Base-by-base conservation (phyloP, 257 asterid genomes). In the Solanum paucissectum region DNA sequence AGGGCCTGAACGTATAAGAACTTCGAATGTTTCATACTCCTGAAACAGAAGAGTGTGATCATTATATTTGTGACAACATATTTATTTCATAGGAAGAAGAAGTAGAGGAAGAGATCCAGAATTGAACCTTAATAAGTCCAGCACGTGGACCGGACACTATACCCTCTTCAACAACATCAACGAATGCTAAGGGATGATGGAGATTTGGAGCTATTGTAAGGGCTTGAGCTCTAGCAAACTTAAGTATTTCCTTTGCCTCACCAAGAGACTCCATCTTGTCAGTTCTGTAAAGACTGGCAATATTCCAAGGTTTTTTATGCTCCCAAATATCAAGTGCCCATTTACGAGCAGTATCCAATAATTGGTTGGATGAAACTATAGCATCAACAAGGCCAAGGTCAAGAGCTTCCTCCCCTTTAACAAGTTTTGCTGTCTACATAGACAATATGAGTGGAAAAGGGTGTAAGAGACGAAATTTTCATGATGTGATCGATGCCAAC, bases 111-210 rank as follows among this genome's bases (percentile, higher is more conserved):
- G 87, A 72, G 88, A 75, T 81, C 44, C 29, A 84, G 84, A 85
- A 86, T 66, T 4, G 25, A 86, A 97, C 99, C 99, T 97, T 97
- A 94, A 87, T 91, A 83, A 96, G 95, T 84, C 99, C 99, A 66
- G 98, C 96, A 44, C 94, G 98, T 86, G 95, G 92, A 88, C 99
- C 98, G 33, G 95, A 91, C 82, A 94, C 94, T 7, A 96, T 88
- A 84, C 99, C 99, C 91, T 94, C 99, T 93, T 97, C 99, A 55
- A 97, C 86, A 79, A 92, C 96, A 93, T 97, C 99, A 87, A 97
- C 93, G 89, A 96, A 96, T 86, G 94, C 92, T 88, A 97, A 90
- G 33, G 99, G 99, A 89, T 97, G 99, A 23, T 46, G 87, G 88
- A 97, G 97, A 87, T 96, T 97, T 64, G 98, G 99, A 74, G 99